phyloP scores from a whole-genome alignment of 495 filamentous ascomycete genomes.

The Aspergillus steynii region DNA sequence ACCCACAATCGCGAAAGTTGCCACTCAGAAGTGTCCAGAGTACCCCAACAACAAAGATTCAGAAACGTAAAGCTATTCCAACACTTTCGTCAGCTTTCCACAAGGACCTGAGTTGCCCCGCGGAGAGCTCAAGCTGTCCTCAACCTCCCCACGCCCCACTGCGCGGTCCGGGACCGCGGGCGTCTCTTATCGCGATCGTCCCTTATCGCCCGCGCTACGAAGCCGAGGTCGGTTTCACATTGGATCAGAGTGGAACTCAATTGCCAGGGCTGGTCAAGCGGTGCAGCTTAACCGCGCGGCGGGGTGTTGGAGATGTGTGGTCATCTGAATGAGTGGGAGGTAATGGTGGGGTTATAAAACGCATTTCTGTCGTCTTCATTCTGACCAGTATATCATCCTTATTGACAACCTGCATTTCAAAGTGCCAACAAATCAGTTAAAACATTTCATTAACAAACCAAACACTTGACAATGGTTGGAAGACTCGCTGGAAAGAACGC shows the following conservation, averaged over 20 bases:
- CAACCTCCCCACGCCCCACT: neutral
- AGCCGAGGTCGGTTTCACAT: neutral
- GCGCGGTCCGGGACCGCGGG: constrained; percentile 12
- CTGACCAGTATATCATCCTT: too few species aligned
- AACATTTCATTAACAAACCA: neutral
- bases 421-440: neutral
- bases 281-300: neutral
- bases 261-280: neutral
- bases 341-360: neutral
- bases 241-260: neutral
- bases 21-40: too few species aligned
- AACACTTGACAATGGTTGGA: constrained; percentile 32
- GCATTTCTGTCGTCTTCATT: neutral
- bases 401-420: neutral
- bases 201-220: neutral
- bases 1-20: too few species aligned
- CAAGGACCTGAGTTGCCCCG: too few species aligned
- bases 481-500: constrained; percentile 87
- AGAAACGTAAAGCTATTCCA: too few species aligned
- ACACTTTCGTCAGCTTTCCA: too few species aligned
- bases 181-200: constrained; percentile 1
- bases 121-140: too few species aligned
- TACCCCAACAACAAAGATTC: too few species aligned
- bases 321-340: neutral
- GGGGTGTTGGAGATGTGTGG: neutral